Conservation (phyloP, 805 yeast genomes). For the Starmerella khaoyaiensis region DNA sequence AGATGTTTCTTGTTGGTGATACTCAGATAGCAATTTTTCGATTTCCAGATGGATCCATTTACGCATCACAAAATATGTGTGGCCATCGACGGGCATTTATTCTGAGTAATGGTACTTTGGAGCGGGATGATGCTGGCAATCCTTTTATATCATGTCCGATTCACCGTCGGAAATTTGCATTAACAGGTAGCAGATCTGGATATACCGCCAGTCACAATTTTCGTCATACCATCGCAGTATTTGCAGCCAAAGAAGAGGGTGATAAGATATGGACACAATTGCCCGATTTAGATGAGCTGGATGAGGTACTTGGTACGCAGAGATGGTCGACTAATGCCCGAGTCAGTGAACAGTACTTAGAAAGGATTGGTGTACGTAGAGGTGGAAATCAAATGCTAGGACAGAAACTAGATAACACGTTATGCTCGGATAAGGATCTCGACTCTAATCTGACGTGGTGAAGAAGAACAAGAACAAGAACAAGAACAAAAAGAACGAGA, state of each 20-base stretch:
- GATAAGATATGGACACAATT: slow-evolving; percentile 26
- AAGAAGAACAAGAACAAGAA: no score
- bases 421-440: neutral
- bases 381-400: neutral
- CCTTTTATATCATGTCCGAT: slow-evolving; percentile 31
- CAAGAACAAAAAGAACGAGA: no score
- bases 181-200: slow-evolving; percentile 25
- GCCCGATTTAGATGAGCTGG: slow-evolving; percentile 29
- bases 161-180: slow-evolving; percentile 28
- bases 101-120: slow-evolving; percentile 28
- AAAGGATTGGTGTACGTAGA: neutral
- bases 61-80: slow-evolving; percentile 32
- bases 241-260: slow-evolving; percentile 28
- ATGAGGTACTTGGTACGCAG: slow-evolving; percentile 28
- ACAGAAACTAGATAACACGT: no score
- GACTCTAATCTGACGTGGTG: slow-evolving; percentile 1
- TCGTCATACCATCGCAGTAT: slow-evolving; percentile 27
- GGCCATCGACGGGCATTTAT: slow-evolving; percentile 32
- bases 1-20: slow-evolving; percentile 27
- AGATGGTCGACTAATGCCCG: slow-evolving; percentile 22
- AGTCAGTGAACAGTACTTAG: neutral
- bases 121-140: slow-evolving; percentile 26
- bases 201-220: slow-evolving; percentile 26
- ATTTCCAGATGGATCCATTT: slow-evolving; percentile 23
- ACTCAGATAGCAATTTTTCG: slow-evolving; percentile 31